A percentile compares a stretch with the other conserved stretches of the same genome.
phyloP scores from a whole-genome alignment of 2,329 filamentous ascomycete genomes.

The Corinectria fuckeliana region DNA sequence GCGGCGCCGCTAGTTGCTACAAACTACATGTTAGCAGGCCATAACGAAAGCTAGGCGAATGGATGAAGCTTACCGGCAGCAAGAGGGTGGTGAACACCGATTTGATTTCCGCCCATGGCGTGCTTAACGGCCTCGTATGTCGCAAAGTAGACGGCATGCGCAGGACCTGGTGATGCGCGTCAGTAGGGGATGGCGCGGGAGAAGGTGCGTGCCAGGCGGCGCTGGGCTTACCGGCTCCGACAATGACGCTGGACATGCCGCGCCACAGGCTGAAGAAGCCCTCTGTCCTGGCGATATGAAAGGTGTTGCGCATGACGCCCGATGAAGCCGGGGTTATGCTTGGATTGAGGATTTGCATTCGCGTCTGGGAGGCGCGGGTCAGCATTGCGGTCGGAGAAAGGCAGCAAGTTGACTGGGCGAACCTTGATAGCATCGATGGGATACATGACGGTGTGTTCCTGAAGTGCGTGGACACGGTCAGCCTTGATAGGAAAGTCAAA shows the following conservation, averaged over 20 bases:
- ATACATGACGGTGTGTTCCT: slow-evolving; percentile 99
- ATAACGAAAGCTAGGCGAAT: background rate
- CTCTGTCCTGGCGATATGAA: slow-evolving; percentile 89
- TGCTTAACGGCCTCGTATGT: slow-evolving; percentile 99
- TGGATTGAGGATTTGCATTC: slow-evolving; percentile 96
- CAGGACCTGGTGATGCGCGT: slow-evolving; percentile 71
- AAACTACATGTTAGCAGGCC: slow-evolving; percentile 17
- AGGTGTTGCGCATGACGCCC: slow-evolving; percentile 89
- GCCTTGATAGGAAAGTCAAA: background rate
- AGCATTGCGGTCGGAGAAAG: slow-evolving; percentile 20
- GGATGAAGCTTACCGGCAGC: slow-evolving; percentile 75
- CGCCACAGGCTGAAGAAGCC: slow-evolving; percentile 93
- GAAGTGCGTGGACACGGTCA: slow-evolving; percentile 26
- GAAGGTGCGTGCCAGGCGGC: background rate
- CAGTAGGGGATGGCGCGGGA: slow-evolving; percentile 22
- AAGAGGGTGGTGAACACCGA: slow-evolving; percentile 86
- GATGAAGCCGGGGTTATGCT: slow-evolving; percentile 82
- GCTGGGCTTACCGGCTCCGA: slow-evolving; percentile 81
- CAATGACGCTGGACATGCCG: slow-evolving; percentile 93
- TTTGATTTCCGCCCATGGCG: slow-evolving; percentile 88
- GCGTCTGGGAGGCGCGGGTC: slow-evolving; percentile 68
- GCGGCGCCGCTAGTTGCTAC: slow-evolving; percentile 90
- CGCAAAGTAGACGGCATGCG: slow-evolving; percentile 97
- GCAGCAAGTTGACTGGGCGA: slow-evolving; percentile 22
- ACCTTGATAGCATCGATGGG: slow-evolving; percentile 98